phyloP scores from a whole-genome alignment of 208 protist genomes.

The Leishmania major region DNA sequence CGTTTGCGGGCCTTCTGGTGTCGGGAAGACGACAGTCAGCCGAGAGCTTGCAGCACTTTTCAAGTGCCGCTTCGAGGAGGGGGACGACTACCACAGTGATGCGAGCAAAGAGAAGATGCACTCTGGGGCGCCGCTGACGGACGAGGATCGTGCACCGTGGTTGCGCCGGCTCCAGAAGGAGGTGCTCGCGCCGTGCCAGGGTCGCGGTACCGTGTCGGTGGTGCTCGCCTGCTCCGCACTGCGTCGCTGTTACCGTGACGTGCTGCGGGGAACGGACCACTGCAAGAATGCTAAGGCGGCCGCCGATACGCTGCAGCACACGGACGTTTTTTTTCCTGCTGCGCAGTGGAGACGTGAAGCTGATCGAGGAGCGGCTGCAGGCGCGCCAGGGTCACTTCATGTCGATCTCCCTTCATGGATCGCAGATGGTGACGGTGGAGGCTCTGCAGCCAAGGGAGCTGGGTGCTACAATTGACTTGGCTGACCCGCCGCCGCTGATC shows the following conservation, averaged over 20 bases:
- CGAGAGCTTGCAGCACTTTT: constrained; percentile 45
- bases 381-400: constrained; percentile 69
- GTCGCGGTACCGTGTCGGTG: constrained; percentile 22
- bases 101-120: constrained; percentile 71
- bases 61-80: constrained; percentile 57
- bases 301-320: constrained; percentile 1
- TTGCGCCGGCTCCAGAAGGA: constrained; percentile 44
- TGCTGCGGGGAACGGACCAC: constrained; percentile 36
- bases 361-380: constrained; percentile 47
- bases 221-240: constrained; percentile 78
- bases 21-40: constrained; percentile 82
- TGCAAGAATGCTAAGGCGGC: constrained; percentile 1
- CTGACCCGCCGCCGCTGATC: constrained; percentile 31
- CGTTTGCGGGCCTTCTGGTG: constrained; percentile 71
- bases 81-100: constrained; percentile 70
- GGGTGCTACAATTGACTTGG: constrained; percentile 38
- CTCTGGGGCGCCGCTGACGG: constrained; percentile 61
- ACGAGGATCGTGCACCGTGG: constrained; percentile 82
- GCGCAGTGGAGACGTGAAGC: constrained; percentile 29
- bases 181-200: constrained; percentile 29
- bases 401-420: constrained; percentile 50
- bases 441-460: constrained; percentile 39
- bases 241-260: constrained; percentile 56
- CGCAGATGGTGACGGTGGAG: constrained; percentile 67
- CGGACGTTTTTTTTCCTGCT: constrained; percentile 62